Evolutionary conservation across 805 yeast genomes (phyloP).

Genomic region (Cyberlindnera galapagoensis): DNA sequence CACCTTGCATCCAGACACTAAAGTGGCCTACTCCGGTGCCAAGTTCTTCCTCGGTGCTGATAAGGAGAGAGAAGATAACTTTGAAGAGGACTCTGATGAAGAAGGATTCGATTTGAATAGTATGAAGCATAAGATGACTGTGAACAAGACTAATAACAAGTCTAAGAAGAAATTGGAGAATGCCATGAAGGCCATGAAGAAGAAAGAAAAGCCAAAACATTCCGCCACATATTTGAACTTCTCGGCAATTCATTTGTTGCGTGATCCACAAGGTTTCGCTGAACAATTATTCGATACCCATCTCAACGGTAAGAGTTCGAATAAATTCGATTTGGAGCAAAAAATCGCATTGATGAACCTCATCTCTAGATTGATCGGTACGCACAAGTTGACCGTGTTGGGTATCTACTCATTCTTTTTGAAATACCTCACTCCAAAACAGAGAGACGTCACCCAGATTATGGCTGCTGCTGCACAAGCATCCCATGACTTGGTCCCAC

Average conservation of each 20-base stretch:
- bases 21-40: conserved; percentile 87
- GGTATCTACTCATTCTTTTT: conserved; percentile 86
- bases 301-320: conserved; percentile 59
- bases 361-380: conserved; percentile 84
- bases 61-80: conserved; percentile 80
- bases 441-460: conserved; percentile 87
- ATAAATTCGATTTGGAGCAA: conserved; percentile 78
- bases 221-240: conserved; percentile 75
- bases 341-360: conserved; percentile 83
- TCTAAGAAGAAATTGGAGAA: conserved; percentile 73
- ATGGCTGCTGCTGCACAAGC: conserved; percentile 98
- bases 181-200: conserved; percentile 65
- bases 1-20: conserved; percentile 76
- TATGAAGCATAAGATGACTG: conserved; percentile 71
- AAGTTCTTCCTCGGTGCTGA: conserved; percentile 93
- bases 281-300: conserved; percentile 73
- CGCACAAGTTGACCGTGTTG: conserved; percentile 85
- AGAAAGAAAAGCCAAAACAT: conserved; percentile 51
- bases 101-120: conserved; percentile 71
- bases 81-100: conserved; percentile 62
- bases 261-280: conserved; percentile 98
- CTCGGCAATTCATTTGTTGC: conserved; percentile 86
- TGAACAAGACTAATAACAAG: conserved; percentile 77
- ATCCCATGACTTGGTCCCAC: conserved; percentile 94
- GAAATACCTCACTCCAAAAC: conserved; percentile 91